Evolutionary conservation across 2,329 filamentous ascomycete species (phyloP), one percentile per base, ranked within the genome.

Genomic region (Nigrospora oryzae): DNA sequence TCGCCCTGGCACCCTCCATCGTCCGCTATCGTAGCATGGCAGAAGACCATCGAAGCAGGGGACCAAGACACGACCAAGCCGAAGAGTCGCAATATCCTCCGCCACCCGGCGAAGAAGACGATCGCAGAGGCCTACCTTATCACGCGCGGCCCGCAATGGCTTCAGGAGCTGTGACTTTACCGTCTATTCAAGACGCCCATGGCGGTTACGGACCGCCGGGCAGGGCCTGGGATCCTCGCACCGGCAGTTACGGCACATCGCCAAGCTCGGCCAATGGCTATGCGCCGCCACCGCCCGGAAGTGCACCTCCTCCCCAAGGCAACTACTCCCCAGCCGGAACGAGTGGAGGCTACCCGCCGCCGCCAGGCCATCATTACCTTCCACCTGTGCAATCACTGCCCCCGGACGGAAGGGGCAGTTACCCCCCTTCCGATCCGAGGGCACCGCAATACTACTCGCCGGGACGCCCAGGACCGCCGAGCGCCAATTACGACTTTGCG

Each of bases 171-270:
- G 66, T 73, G 47, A 73, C 66, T 48, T 60, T 74, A 32, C 73
- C 74, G 1, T 69, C 73, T 15, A 75, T 77, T 43, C 66, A 74
- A 44, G 73, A 75, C 53, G 59, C 66, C 39, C 62, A 67, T 42
- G 54, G 59, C 32, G 52, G 59, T 46, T 45, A 48, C 36, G 33
- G 53, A 17, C 44, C 51, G 11, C 46, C 44, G 38, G 49, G 48
- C 15, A 55, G 58, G 49, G 44, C 46, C 15, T 62, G 59, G 59
- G 59, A 62, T 41, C 53, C 60, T 15, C 59, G 62, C 47, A 59
- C 57, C 35, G 61, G 58, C 40, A 61, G 60, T 46, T 73, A 69
- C 51, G 67, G 54, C 13, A 49, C 64, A 45, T 68, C 71, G 37
- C 66, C 69, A 36, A 65, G 60, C 53, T 62, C 65, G 44, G 59